A percentile compares a stretch with the other conserved stretches of the same genome.
Conservation (phyloP, 495 filamentous ascomycete species). For the Penicillium macrosclerotiorum region DNA sequence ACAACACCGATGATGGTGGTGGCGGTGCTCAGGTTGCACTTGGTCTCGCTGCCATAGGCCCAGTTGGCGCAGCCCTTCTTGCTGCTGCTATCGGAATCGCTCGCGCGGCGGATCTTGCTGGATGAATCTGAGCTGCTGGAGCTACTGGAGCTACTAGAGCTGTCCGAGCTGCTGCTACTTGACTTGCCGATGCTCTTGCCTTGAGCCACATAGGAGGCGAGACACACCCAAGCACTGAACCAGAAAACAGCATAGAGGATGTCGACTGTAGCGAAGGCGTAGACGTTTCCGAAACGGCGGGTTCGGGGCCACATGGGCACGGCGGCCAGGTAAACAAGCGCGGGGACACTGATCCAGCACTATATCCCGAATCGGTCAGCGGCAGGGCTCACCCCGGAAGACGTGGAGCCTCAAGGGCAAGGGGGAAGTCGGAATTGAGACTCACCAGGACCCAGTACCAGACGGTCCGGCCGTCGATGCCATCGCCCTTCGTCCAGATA, state of each 20-base stretch:
- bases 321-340: conserved; percentile 78
- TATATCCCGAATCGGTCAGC: conserved; percentile 35
- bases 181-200: conserved; percentile 43
- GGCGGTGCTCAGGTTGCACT: conserved; percentile 73
- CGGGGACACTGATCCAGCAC: conserved; percentile 84
- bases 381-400: conserved; percentile 3
- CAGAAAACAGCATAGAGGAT: conserved; percentile 72
- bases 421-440: too few relatives aligned
- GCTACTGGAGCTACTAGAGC: conserved; percentile 16
- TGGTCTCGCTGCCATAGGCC: conserved; percentile 50
- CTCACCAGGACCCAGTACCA: conserved; percentile 80
- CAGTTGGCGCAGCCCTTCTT: conserved; percentile 49
- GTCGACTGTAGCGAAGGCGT: conserved; percentile 77
- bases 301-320: conserved; percentile 83
- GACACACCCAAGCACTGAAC: conserved; percentile 77
- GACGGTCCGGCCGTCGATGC: conserved; percentile 64
- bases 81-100: conserved; percentile 18
- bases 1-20: conserved; percentile 77
- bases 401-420: too few relatives aligned
- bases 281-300: conserved; percentile 73
- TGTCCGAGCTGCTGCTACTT: conserved; percentile 6
- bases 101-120: conserved; percentile 14
- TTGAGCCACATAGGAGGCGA: conserved; percentile 66
- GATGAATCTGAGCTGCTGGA: conserved; percentile 16
- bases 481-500: conserved; percentile 62